phyloP scores from a whole-genome alignment of 345 rosid genomes.

The Hypericum androsaemum region DNA sequence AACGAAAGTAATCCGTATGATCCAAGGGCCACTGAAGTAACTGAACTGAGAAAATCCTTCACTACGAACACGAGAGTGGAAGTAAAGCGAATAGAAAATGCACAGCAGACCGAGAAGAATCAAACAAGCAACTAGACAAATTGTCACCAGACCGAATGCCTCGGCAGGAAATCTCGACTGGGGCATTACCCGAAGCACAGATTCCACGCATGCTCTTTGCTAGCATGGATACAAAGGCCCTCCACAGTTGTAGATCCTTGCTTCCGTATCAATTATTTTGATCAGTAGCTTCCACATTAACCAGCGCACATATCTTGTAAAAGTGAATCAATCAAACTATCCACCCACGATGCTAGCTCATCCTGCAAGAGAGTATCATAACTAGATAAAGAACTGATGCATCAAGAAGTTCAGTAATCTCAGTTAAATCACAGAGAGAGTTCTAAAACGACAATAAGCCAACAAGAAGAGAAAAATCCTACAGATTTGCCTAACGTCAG shows the following conservation, averaged over 20 bases:
- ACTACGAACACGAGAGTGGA: slow-evolving; percentile 61
- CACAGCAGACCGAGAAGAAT: slow-evolving; percentile 68
- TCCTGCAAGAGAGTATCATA: too few relatives aligned
- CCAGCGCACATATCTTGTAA: too few relatives aligned
- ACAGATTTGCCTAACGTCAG: too few relatives aligned
- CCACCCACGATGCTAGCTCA: too few relatives aligned
- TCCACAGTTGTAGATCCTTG: slow-evolving; percentile 26
- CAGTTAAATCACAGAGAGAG: too few relatives aligned
- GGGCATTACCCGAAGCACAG: slow-evolving; percentile 99
- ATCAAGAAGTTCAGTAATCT: too few relatives aligned
- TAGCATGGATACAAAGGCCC: slow-evolving; percentile 91
- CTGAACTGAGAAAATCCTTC: slow-evolving; percentile 45
- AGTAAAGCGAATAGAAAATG: slow-evolving; percentile 66
- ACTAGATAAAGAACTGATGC: too few relatives aligned
- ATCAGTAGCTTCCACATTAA: too few relatives aligned
- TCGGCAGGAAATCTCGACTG: slow-evolving; percentile 87
- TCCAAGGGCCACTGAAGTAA: slow-evolving; percentile 90
- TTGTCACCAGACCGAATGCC: slow-evolving; percentile 94
- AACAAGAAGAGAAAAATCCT: too few relatives aligned
- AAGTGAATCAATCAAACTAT: too few relatives aligned
- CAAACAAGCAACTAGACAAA: slow-evolving; percentile 70
- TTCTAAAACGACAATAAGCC: too few relatives aligned
- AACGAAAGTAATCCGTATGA: slow-evolving; percentile 60
- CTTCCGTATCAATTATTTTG: slow-evolving; percentile 17
- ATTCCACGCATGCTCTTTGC: slow-evolving; percentile 99